Conservation (phyloP, 2,329 filamentous ascomycete species). For the Fusarium nurragi region DNA sequence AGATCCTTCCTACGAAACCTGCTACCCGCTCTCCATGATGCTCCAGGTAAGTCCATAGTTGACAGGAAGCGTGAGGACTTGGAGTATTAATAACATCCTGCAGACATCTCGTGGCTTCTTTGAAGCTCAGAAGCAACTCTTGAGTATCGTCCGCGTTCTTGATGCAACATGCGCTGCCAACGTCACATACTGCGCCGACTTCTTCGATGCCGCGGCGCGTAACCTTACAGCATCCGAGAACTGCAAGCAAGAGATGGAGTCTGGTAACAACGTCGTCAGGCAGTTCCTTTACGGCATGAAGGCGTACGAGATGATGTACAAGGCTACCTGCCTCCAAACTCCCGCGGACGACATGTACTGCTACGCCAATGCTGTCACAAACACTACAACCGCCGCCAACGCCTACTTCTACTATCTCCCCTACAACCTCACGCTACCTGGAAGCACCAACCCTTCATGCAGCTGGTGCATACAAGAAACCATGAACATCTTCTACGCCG, state of each 20-base stretch:
- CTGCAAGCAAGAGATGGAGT: constrained; percentile 76
- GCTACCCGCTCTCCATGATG: constrained; percentile 85
- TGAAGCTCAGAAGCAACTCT: constrained; percentile 74
- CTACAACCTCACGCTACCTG: constrained; percentile 76
- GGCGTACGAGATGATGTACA: constrained; percentile 81
- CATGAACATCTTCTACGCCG: constrained; percentile 81
- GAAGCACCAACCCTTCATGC: constrained; percentile 76
- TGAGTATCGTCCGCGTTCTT: constrained; percentile 78
- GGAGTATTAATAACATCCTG: constrained; percentile 7
- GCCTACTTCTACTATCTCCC: constrained; percentile 88
- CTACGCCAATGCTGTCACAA: constrained; percentile 86
- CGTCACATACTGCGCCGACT: constrained; percentile 68
- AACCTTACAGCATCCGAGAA: constrained; percentile 69
- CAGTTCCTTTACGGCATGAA: constrained; percentile 80
- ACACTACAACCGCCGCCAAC: constrained; percentile 73
- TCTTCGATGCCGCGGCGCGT: constrained; percentile 71
- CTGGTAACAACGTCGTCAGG: constrained; percentile 74
- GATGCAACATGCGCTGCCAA: constrained; percentile 80
- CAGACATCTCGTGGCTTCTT: constrained; percentile 89
- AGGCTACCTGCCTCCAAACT: constrained; percentile 81
- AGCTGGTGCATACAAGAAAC: constrained; percentile 78
- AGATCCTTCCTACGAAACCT: constrained; percentile 73
- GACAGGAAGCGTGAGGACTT: too few species aligned
- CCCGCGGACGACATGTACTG: constrained; percentile 74
- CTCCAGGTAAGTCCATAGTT: constrained; percentile 69